phyloP scores from a whole-genome alignment of 2,329 filamentous ascomycete genomes.

The Talaromyces islandicus region DNA sequence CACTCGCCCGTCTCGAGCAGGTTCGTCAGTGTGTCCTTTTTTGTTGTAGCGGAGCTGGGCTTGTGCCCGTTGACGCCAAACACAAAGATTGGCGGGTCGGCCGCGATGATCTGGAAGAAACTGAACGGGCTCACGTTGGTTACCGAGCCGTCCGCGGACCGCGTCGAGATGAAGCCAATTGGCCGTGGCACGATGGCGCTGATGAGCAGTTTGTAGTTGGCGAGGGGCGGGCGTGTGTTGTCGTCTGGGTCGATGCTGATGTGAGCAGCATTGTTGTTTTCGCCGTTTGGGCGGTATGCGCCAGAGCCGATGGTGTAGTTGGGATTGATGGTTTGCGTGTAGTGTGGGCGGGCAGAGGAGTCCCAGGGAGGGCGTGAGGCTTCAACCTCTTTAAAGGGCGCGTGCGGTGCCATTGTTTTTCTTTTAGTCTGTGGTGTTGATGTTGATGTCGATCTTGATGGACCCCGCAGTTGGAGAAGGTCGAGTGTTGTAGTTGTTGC shows the following conservation, averaged over 20 bases:
- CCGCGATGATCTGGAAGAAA: slow-evolving; percentile 71
- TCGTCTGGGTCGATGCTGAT: slow-evolving; percentile 70
- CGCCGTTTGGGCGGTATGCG: slow-evolving; percentile 17
- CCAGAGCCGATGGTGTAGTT: slow-evolving; percentile 28
- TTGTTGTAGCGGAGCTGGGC: slow-evolving; percentile 41
- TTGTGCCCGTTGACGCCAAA: slow-evolving; percentile 48
- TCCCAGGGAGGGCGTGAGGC: slow-evolving; percentile 26
- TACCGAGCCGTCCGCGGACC: slow-evolving; percentile 51
- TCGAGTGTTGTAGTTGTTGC: neutral
- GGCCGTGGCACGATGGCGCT: slow-evolving; percentile 71
- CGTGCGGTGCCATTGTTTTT: neutral
- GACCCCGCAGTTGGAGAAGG: neutral
- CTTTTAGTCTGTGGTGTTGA: neutral
- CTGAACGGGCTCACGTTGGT: slow-evolving; percentile 76
- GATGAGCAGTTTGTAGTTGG: slow-evolving; percentile 87
- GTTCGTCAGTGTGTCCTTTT: slow-evolving; percentile 74
- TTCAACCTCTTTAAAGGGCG: slow-evolving; percentile 23
- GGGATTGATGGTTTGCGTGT: slow-evolving; percentile 26
- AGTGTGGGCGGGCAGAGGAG: slow-evolving; percentile 14
- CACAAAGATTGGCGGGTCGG: slow-evolving; percentile 75
- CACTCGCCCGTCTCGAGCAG: slow-evolving; percentile 64
- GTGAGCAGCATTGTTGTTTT: slow-evolving; percentile 49
- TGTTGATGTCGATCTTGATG: neutral
- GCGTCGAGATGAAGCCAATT: slow-evolving; percentile 55
- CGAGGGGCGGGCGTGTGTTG: slow-evolving; percentile 54